A percentile compares a stretch with the other conserved stretches of the same genome.
phyloP scores from a whole-genome alignment of 73 alveolate species.

The Halteria grandinella region DNA sequence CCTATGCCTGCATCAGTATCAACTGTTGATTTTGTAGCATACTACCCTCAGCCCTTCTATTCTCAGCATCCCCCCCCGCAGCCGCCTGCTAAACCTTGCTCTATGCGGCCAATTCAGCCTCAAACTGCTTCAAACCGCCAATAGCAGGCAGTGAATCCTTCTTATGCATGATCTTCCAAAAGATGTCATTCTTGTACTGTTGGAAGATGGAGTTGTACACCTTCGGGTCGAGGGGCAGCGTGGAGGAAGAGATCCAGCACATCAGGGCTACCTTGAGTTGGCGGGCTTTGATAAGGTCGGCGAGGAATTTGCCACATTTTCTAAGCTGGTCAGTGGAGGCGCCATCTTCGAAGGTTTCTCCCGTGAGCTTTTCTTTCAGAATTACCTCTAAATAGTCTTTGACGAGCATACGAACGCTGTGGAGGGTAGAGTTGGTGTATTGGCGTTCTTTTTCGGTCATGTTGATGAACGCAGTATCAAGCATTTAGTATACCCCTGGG shows the following conservation, averaged over 20 bases:
- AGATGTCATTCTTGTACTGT: constrained; percentile 45
- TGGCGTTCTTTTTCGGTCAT: constrained; percentile 33
- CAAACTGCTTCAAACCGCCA: not conserved
- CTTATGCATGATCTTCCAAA: constrained; percentile 55
- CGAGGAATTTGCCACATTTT: constrained; percentile 20
- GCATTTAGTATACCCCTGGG: not conserved
- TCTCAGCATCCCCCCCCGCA: not conserved
- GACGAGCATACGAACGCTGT: constrained; percentile 35
- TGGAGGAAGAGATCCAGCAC: constrained; percentile 50
- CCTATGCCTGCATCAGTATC: constrained; percentile 8
- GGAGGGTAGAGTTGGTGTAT: constrained; percentile 19
- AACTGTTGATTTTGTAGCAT: constrained; percentile 10
- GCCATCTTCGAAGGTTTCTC: constrained; percentile 17
- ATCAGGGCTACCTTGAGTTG: constrained; percentile 47
- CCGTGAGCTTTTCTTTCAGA: not conserved
- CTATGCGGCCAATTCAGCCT: not conserved
- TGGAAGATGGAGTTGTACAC: not conserved
- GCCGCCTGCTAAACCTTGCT: not conserved
- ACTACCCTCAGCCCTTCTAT: constrained; percentile 5
- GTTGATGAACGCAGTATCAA: constrained; percentile 46
- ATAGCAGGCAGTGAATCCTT: constrained; percentile 26
- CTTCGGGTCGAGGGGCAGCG: constrained; percentile 45
- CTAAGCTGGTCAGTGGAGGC: not conserved
- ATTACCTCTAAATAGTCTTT: constrained; percentile 53
- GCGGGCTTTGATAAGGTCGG: constrained; percentile 29